Base-by-base conservation (phyloP, 1,284 basidiomycete genomes). In the Pseudomicrostroma phylloplanum region DNA sequence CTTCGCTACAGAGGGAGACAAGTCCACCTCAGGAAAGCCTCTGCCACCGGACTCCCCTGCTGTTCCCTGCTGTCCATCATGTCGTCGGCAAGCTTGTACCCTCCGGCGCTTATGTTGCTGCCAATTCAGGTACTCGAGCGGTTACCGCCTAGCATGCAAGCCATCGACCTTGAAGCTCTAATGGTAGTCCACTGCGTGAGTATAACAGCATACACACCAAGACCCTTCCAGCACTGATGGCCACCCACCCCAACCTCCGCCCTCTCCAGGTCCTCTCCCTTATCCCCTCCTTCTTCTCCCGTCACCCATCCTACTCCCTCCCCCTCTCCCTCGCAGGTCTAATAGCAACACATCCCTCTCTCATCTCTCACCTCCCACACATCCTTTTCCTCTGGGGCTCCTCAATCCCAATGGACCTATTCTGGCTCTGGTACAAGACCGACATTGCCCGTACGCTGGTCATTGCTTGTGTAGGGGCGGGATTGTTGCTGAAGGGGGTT, bases 391-490 rank as follows among this genome's bases (percentile, higher is more conserved):
- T 48, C 17, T 48, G 46, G 46, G 46, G 17, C 46, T n/a, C 23
- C 17, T 48, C 46, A 11, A 48, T 48, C 3, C n/a, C n/a, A n/a
- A 48, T 48, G 46, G 46, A 48, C 46, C 17, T 48, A 4, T n/a
- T 23, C n/a, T 48, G 46, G 46, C 23, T 48, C n/a, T 23, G 3
- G 4, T 23, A 23, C 46, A 48, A 48, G 46, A n/a, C 46, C 4
- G 46, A n/a, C 23, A 23, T n/a, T 48, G 46, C 46, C 17, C 3
- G 23, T 4, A n/a, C 23, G 23, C 4, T 48, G 12, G 46, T 48
- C 46, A 48, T 23, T 7, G 46, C 46, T n/a, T n/a, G n/a, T 23
- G 46, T 48, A n/a, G 46, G 46, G 46, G 46, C 46, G 46, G 12
- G 12, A 4, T n/a, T 12, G 12, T 4, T 48, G 4, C 46, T 48